Evolutionary conservation across 2,329 filamentous ascomycete species (phyloP).

Genomic region (Nigrograna mackinnonii): DNA sequence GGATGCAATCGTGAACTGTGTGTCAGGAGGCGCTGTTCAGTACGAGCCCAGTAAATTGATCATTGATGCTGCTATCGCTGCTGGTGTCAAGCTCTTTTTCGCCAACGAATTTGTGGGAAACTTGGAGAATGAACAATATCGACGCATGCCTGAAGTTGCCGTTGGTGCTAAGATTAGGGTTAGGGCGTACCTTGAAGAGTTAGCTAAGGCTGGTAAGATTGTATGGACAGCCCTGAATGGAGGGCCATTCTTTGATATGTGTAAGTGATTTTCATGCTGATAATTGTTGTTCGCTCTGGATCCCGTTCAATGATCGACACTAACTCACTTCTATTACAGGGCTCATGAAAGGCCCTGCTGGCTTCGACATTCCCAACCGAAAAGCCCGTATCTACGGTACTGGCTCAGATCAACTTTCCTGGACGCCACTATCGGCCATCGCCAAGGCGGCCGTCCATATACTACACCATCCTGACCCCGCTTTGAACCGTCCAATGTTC

Average conservation of each 20-base stretch:
- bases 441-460: conserved; percentile 31
- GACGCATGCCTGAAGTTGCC: conserved; percentile 25
- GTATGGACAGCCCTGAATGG: conserved; percentile 37
- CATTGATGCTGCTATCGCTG: conserved; percentile 37
- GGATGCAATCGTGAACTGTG: conserved; percentile 57
- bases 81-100: conserved; percentile 37
- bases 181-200: conserved; percentile 23
- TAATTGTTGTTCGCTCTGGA: too few relatives aligned
- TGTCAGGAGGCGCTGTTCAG: conserved; percentile 49
- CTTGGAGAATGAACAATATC: conserved; percentile 24
- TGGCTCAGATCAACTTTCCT: conserved; percentile 28
- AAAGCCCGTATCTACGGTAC: conserved; percentile 39
- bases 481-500: conserved; percentile 31
- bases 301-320: background rate
- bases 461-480: conserved; percentile 23
- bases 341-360: conserved; percentile 41
- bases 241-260: conserved; percentile 43
- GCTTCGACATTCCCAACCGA: conserved; percentile 31
- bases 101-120: conserved; percentile 38
- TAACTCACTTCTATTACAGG: conserved; percentile 17
- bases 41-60: conserved; percentile 48
- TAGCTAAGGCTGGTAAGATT: conserved; percentile 25
- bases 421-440: conserved; percentile 34
- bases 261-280: too few relatives aligned
- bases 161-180: conserved; percentile 32